phyloP scores from a whole-genome alignment of 129 eudicot species.

The Flaveria ramosissima region DNA sequence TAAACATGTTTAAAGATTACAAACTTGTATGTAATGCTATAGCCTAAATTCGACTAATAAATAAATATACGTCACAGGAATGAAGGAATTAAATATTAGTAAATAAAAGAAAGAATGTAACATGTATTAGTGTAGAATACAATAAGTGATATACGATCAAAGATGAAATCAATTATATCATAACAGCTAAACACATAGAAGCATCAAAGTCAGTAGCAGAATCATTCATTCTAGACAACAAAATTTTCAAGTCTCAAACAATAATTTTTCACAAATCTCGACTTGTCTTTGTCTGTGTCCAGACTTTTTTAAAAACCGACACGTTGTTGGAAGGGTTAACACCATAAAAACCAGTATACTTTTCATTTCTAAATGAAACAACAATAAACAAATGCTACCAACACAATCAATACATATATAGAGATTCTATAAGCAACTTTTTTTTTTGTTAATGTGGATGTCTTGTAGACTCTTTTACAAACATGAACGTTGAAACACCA shows the following conservation, averaged over 20 bases:
- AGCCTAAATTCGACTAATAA: background rate
- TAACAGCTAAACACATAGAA: background rate
- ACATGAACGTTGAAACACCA: no score
- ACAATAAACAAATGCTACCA: background rate
- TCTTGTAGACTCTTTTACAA: no score
- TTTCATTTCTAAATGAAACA: background rate
- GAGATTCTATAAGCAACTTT: background rate
- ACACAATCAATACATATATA: background rate
- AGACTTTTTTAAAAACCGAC: background rate
- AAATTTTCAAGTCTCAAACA: background rate
- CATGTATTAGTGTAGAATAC: background rate
- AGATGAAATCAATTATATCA: background rate
- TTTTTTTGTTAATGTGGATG: no score
- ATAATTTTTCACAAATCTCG: background rate
- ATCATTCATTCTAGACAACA: background rate
- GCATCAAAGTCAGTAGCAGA: background rate
- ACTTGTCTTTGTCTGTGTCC: background rate
- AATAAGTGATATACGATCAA: background rate
- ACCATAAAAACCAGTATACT: background rate
- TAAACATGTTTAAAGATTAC: background rate
- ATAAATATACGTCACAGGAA: background rate
- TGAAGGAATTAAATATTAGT: background rate
- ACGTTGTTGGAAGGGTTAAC: background rate
- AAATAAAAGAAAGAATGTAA: background rate
- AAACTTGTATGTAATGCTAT: slow-evolving; percentile 3